These are phyloP conservation scores for Laburnicola sp. DNA, from an alignment of 2,329 filamentous ascomycete genomes.

Conservation along the genomic window DNA sequence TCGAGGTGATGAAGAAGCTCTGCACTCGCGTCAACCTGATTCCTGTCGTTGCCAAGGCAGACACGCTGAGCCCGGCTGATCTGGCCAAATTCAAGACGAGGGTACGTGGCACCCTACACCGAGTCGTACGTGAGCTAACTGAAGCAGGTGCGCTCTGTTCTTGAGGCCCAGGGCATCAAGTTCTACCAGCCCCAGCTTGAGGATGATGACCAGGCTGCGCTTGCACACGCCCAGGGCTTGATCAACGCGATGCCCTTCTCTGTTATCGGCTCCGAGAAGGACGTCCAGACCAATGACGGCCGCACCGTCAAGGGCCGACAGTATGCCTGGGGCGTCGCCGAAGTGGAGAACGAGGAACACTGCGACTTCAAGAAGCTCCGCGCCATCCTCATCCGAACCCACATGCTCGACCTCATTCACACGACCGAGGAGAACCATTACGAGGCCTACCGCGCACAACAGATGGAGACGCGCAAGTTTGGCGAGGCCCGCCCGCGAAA, in stretches of 20 bases:
- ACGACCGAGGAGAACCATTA: conserved; percentile 99
- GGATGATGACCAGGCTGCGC: conserved; percentile 96
- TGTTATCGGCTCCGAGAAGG: conserved; percentile 98
- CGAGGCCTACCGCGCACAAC: conserved; percentile 97
- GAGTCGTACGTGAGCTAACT: conserved; percentile 16
- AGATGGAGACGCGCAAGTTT: conserved; percentile 99
- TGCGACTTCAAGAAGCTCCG: conserved; percentile 99
- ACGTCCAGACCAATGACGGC: conserved; percentile 93
- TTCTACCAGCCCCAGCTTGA: conserved; percentile 98
- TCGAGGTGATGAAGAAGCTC: conserved; percentile 99
- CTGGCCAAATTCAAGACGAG: conserved; percentile 92
- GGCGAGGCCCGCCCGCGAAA: conserved; percentile 96
- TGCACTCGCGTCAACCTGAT: conserved; percentile 98
- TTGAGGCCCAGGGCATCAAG: conserved; percentile 98
- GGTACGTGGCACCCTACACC: conserved; percentile 58
- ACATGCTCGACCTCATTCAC: conserved; percentile 99
- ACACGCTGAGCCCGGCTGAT: conserved; percentile 91
- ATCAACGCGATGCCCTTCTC: conserved; percentile 98
- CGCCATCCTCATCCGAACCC: conserved; percentile 96
- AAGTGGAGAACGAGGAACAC: conserved; percentile 99
- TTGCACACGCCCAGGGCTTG: conserved; percentile 88
- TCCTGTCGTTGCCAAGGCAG: conserved; percentile 96
- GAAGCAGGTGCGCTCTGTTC: conserved; percentile 82
- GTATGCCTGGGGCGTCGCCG: conserved; percentile 98
- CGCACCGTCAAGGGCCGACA: conserved; percentile 98